Base-by-base conservation (phyloP, 2,329 filamentous ascomycete genomes). In the Herpomyces periplanetae region DNA sequence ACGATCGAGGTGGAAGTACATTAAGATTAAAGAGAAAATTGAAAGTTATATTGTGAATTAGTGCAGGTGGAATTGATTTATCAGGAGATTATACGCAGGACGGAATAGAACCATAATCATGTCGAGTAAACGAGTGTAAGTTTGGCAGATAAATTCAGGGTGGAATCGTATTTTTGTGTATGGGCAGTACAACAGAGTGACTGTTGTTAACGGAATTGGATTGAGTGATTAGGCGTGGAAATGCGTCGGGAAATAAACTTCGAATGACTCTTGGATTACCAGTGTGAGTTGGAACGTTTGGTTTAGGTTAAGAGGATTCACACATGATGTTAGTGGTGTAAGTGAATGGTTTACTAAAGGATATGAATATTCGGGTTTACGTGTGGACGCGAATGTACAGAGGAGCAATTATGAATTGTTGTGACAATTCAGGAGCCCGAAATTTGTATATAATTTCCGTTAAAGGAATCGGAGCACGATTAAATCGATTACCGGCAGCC, bases 251-350 rank as follows among this genome's bases (percentile, higher is more conserved):
- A 60, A 84, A 84, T 66, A 96, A 96, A 66, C 66, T 91, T 41
- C 91, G 87, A 66, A 96, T 96, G 80, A 88, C 80, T 47, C 69
- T 96, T 49, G 80, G 69, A 88, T 71, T 96, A 40, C 80, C 80
- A 50, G 71, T 87, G 73, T 88, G 85, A 47, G 71, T 66, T 39
- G 28, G 19, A 22, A 19, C 15, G 20, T 22, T 5, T 22, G 15
- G 16, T 20, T 18, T 19, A 8, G 10, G n/a, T 13, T 3, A 3
- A 18, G 8, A 9, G n/a, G 17, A 2, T 22, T 6, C 8, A 13
- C 10, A 9, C 17, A 11, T 9, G 10, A 13, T 14, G 3, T 6
- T 11, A 9, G 6, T 10, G 3, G 15, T 19, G 21, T 10, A 15
- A 21, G 13, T 21, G 20, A 20, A 20, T 13, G 12, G 17, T 22